Evolutionary conservation across 148 eudicot species (phyloP).

Genomic region (Nyssa sinensis): DNA sequence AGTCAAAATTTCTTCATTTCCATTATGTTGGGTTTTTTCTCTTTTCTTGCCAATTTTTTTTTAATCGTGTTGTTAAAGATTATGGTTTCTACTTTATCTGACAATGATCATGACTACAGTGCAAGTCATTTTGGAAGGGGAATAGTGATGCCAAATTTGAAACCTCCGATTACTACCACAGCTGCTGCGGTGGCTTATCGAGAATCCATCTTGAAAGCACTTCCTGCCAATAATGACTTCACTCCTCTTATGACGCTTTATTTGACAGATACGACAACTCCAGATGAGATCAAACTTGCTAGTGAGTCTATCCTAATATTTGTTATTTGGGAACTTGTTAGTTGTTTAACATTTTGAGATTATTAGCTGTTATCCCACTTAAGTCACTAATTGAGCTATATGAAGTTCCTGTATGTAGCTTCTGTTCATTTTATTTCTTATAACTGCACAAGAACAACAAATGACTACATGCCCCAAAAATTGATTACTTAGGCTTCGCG

Average conservation of each 20-base stretch:
- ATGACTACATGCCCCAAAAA: background rate
- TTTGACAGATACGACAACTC: slow-evolving; percentile 78
- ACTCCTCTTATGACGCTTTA: slow-evolving; percentile 97
- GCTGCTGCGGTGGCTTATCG: slow-evolving; percentile 76
- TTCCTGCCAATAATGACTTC: slow-evolving; percentile 60
- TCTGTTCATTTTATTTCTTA: background rate
- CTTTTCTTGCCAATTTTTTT: background rate
- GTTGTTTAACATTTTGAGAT: background rate
- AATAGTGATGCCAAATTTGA: slow-evolving; percentile 90
- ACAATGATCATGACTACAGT: slow-evolving; percentile 39
- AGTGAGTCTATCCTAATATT: slow-evolving; percentile 47
- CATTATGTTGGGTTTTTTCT: background rate
- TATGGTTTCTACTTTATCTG: background rate
- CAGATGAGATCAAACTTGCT: slow-evolving; percentile 81
- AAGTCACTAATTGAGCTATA: too few species aligned
- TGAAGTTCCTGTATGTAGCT: background rate
- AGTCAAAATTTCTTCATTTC: background rate
- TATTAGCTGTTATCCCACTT: background rate
- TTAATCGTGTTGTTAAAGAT: slow-evolving; percentile 1
- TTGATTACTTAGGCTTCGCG: background rate
- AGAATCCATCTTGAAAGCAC: slow-evolving; percentile 66
- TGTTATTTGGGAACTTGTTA: background rate
- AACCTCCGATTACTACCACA: slow-evolving; percentile 85
- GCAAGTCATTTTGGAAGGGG: slow-evolving; percentile 83
- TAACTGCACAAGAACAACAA: background rate